Percentiles rank a stretch among this genome's conserved stretches.
Conservation (phyloP, 1,284 basidiomycete species). For the Pseudozyma sp. region DNA sequence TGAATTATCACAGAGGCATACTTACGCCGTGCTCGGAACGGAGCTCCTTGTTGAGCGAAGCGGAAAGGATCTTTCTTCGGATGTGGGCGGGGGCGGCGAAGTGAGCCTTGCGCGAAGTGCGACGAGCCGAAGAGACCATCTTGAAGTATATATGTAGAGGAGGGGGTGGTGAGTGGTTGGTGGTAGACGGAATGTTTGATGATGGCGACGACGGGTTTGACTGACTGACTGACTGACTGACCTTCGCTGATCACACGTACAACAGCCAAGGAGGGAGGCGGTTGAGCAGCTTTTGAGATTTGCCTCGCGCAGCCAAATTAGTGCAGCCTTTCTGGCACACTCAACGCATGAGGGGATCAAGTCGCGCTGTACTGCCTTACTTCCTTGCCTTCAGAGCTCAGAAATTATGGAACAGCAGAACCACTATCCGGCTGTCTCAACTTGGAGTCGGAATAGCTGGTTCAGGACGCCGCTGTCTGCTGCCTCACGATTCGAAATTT, state of each 20-base stretch:
- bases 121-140: slow-evolving; percentile 65
- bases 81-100: slow-evolving; percentile 70
- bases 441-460: background rate
- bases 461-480: slow-evolving; percentile 5
- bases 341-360: background rate
- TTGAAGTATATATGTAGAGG: slow-evolving; percentile 45
- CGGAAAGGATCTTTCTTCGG: slow-evolving; percentile 98
- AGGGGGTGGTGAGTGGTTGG: slow-evolving; percentile 16
- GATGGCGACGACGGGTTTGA: slow-evolving; percentile 5
- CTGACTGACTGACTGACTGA: background rate
- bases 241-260: background rate
- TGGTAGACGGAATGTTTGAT: slow-evolving; percentile 10
- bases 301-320: background rate
- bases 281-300: background rate
- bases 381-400: background rate
- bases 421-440: slow-evolving; percentile 10
- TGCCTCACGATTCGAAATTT: slow-evolving; percentile 3
- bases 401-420: background rate
- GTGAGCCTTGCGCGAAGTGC: slow-evolving; percentile 64
- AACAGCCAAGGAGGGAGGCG: background rate
- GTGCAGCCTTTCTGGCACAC: background rate
- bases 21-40: slow-evolving; percentile 90
- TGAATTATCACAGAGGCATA: slow-evolving; percentile 48
- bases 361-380: slow-evolving; percentile 15
- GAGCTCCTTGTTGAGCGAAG: slow-evolving; percentile 94